A percentile compares a stretch with the other conserved stretches of the same genome.
phyloP scores from a whole-genome alignment of 139 green algal species.

The Chlorella sp. region DNA sequence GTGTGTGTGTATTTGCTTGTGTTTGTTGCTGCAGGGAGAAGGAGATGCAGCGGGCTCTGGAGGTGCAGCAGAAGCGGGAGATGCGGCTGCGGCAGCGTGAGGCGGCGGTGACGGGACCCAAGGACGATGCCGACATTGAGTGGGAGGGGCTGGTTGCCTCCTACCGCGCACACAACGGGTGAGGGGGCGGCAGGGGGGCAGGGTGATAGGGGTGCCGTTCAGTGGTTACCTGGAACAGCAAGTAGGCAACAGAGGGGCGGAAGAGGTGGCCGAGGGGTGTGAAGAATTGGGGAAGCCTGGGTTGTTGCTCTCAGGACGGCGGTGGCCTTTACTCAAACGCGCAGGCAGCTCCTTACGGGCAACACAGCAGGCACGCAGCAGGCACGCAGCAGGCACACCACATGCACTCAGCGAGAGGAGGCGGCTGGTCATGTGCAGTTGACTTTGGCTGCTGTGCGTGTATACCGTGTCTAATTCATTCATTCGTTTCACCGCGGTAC shows the following conservation, averaged over 20 bases:
- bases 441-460: not conserved
- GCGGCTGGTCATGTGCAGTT: too few relatives aligned
- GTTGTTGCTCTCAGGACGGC: too few relatives aligned
- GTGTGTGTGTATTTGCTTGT: too few relatives aligned
- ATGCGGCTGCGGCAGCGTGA: slow-evolving; percentile 51
- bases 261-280: too few relatives aligned
- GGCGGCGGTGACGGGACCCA: slow-evolving; percentile 41
- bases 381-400: not conserved
- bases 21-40: slow-evolving; percentile 68
- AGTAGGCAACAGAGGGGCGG: too few relatives aligned
- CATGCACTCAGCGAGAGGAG: too few relatives aligned
- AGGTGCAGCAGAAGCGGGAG: slow-evolving; percentile 58
- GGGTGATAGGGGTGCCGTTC: not conserved
- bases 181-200: not conserved
- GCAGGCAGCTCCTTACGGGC: too few relatives aligned
- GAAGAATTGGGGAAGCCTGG: too few relatives aligned
- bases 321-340: too few relatives aligned
- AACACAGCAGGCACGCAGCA: not conserved
- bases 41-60: slow-evolving; percentile 69
- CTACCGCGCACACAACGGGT: slow-evolving; percentile 39
- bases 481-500: too few relatives aligned
- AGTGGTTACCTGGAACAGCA: not conserved
- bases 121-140: slow-evolving; percentile 86
- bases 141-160: slow-evolving; percentile 65
- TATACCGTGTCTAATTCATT: not conserved